A percentile compares a stretch with the other conserved stretches of the same genome.
phyloP scores from a whole-genome alignment of 257 asterid genomes.

The Nicotiana noctiflora region DNA sequence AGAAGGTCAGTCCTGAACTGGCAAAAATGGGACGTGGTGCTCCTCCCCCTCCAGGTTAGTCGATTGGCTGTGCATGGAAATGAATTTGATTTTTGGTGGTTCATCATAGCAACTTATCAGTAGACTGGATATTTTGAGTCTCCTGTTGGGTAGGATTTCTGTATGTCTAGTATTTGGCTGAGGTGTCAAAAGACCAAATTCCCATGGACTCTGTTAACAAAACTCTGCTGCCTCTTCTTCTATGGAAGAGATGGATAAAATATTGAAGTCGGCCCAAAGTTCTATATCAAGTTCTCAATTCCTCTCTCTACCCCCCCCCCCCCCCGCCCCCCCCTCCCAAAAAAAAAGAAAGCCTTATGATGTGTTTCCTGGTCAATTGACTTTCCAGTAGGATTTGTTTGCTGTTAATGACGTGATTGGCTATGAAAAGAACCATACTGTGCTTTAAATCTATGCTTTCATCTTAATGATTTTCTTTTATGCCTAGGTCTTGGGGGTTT shows the following conservation, averaged over 20 bases:
- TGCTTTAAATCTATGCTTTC: not conserved
- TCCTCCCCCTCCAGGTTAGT: slow-evolving; percentile 93
- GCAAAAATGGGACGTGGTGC: slow-evolving; percentile 95
- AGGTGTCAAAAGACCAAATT: not conserved
- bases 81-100: not conserved
- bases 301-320: too few species aligned
- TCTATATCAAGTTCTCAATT: not conserved
- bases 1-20: slow-evolving; percentile 83
- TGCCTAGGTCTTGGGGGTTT: slow-evolving; percentile 55
- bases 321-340: too few species aligned
- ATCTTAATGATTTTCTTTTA: not conserved
- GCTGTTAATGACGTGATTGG: not conserved
- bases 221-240: not conserved
- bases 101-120: not conserved
- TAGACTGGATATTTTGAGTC: not conserved
- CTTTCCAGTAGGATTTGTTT: not conserved
- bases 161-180: too few species aligned
- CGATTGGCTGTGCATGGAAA: not conserved
- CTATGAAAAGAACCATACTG: not conserved
- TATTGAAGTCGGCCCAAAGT: not conserved
- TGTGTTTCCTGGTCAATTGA: not conserved
- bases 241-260: not conserved
- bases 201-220: not conserved
- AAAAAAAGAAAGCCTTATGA: too few species aligned
- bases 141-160: not conserved